phyloP scores from a whole-genome alignment of 2,329 filamentous ascomycete genomes.

The Verticillium klebahnii region DNA sequence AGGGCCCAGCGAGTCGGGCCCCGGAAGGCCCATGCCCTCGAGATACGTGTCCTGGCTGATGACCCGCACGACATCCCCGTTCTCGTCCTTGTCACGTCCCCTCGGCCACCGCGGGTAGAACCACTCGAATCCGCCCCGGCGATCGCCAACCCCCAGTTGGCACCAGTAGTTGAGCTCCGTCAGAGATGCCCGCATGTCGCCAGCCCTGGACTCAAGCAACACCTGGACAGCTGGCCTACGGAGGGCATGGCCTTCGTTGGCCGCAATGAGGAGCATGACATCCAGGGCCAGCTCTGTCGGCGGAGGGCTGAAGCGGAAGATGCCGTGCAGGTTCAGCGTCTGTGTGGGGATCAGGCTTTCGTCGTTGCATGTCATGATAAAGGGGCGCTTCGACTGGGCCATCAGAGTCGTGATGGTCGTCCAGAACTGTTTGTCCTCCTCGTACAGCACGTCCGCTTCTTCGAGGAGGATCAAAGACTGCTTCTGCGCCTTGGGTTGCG shows the following conservation, averaged over 20 bases:
- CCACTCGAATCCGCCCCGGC: slow-evolving; percentile 87
- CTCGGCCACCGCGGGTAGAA: slow-evolving; percentile 74
- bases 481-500: slow-evolving; percentile 57
- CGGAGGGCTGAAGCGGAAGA: slow-evolving; percentile 70
- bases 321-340: slow-evolving; percentile 74
- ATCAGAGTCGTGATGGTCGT: slow-evolving; percentile 73
- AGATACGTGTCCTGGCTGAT: slow-evolving; percentile 77
- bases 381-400: slow-evolving; percentile 79
- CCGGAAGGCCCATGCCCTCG: slow-evolving; percentile 72
- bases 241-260: slow-evolving; percentile 83
- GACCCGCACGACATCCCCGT: slow-evolving; percentile 68
- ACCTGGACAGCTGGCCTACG: slow-evolving; percentile 59
- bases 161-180: slow-evolving; percentile 94
- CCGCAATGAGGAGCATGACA: slow-evolving; percentile 75
- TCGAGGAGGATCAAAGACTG: slow-evolving; percentile 93
- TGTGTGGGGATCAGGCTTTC: slow-evolving; percentile 75
- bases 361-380: slow-evolving; percentile 93
- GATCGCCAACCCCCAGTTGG: slow-evolving; percentile 87
- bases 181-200: slow-evolving; percentile 76
- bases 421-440: slow-evolving; percentile 97
- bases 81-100: slow-evolving; percentile 62
- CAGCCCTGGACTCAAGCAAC: slow-evolving; percentile 64
- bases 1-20: slow-evolving; percentile 49
- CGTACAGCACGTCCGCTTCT: slow-evolving; percentile 89
- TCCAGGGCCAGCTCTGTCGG: slow-evolving; percentile 68